Evolutionary conservation across 2,329 filamentous ascomycete species (phyloP).

Genomic region (Sporothrix pallida): DNA sequence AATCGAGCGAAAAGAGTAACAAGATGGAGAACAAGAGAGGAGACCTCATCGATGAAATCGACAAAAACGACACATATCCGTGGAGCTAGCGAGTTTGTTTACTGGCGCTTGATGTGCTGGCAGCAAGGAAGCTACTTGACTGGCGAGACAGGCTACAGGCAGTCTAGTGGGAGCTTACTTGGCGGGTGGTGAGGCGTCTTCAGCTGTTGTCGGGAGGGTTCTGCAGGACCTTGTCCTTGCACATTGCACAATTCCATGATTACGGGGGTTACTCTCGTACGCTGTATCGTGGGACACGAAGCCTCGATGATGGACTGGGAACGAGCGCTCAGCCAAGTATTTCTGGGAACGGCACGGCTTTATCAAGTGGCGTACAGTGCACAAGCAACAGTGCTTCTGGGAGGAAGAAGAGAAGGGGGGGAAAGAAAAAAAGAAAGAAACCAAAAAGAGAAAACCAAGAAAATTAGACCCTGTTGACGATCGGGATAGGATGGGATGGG

Average conservation of each 20-base stretch:
- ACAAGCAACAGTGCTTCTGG: no score
- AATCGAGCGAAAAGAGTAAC: not conserved
- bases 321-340: not conserved
- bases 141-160: not conserved
- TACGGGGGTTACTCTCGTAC: no score
- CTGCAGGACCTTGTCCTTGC: not conserved
- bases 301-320: not conserved
- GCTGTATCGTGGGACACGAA: conserved; percentile 6
- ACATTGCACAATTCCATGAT: not conserved
- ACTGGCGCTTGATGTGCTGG: not conserved
- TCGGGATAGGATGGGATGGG: not conserved
- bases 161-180: not conserved
- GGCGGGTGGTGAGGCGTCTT: not conserved
- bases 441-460: not conserved
- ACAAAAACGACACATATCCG: not conserved
- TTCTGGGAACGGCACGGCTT: not conserved
- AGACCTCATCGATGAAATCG: not conserved
- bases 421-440: not conserved
- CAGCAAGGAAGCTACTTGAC: not conserved
- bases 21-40: not conserved
- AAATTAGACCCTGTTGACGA: not conserved
- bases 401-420: not conserved
- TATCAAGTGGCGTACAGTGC: not conserved
- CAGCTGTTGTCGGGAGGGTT: no score
- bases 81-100: not conserved